A percentile compares a stretch with the other conserved stretches of the same genome.
These are phyloP conservation scores for Mimosa pudica DNA, from an alignment of 306 rosid genomes.

Conservation along the genomic window DNA sequence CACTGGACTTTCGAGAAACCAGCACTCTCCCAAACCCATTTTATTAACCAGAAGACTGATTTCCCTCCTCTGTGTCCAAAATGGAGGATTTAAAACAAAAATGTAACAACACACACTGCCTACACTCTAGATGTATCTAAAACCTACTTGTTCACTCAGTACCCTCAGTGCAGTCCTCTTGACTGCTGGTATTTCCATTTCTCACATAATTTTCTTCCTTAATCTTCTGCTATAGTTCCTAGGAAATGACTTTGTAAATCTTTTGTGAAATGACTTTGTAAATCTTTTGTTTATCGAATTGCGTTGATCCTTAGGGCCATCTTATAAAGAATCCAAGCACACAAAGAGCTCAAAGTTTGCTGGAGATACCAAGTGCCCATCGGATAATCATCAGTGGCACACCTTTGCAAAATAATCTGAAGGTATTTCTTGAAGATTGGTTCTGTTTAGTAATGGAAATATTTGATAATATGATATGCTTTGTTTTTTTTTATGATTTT, in stretches of 20 bases:
- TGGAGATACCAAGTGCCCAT: conserved; percentile 79
- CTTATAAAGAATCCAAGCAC: conserved; percentile 95
- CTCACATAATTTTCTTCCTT: neutral
- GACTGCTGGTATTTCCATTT: neutral
- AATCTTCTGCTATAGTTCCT: neutral
- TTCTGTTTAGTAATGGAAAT: conserved; percentile 11
- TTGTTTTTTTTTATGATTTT: conserved; percentile 16
- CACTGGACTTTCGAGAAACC: neutral
- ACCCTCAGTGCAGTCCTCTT: neutral
- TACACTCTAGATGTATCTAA: neutral
- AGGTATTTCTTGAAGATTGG: conserved; percentile 51
- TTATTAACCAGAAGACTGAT: neutral
- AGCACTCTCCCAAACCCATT: neutral
- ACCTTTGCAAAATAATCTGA: conserved; percentile 88
- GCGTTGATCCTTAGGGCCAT: conserved; percentile 69
- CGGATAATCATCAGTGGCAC: conserved; percentile 91
- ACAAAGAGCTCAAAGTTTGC: conserved; percentile 96
- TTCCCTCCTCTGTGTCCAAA: neutral
- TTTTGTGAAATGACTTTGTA: neutral
- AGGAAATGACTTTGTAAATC: neutral
- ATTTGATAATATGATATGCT: neutral
- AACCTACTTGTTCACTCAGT: neutral
- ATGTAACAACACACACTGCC: neutral
- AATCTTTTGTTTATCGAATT: neutral
- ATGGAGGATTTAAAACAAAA: neutral